phyloP scores from a whole-genome alignment of 495 filamentous ascomycete genomes.

The Pyrenula aspistea region DNA sequence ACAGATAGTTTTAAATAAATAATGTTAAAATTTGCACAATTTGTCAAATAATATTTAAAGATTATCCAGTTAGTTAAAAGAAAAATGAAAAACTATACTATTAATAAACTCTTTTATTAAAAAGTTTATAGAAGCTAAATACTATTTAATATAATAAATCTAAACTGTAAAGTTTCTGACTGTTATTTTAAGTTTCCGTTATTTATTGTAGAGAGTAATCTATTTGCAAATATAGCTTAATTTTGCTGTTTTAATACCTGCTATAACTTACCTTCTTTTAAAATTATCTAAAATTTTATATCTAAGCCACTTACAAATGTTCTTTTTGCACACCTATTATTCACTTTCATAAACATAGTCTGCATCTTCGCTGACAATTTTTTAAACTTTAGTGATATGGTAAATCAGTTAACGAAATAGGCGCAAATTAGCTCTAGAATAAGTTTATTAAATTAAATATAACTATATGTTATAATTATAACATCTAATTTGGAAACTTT shows the following conservation, averaged over 20 bases:
- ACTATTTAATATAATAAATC: background rate
- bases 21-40: background rate
- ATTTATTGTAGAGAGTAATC: slow-evolving; percentile 1
- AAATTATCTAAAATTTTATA: slow-evolving; percentile 1
- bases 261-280: background rate
- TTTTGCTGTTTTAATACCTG: background rate
- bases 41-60: background rate
- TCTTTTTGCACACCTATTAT: background rate
- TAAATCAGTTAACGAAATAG: background rate
- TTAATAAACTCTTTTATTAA: slow-evolving; percentile 1
- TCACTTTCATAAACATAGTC: background rate
- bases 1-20: slow-evolving; percentile 1
- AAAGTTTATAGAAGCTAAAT: background rate
- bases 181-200: slow-evolving; percentile 1
- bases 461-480: background rate
- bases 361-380: background rate
- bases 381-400: background rate
- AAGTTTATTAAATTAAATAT: background rate
- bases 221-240: background rate
- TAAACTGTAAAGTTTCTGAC: background rate
- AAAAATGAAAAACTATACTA: slow-evolving; percentile 1
- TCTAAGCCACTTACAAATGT: background rate
- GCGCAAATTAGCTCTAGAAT: background rate
- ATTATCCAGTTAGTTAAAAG: slow-evolving; percentile 1
- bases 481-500: background rate